A percentile compares a stretch with the other conserved stretches of the same genome.
phyloP scores from a whole-genome alignment of 176 grass and related monocot genomes.

The Typha latifolia region DNA sequence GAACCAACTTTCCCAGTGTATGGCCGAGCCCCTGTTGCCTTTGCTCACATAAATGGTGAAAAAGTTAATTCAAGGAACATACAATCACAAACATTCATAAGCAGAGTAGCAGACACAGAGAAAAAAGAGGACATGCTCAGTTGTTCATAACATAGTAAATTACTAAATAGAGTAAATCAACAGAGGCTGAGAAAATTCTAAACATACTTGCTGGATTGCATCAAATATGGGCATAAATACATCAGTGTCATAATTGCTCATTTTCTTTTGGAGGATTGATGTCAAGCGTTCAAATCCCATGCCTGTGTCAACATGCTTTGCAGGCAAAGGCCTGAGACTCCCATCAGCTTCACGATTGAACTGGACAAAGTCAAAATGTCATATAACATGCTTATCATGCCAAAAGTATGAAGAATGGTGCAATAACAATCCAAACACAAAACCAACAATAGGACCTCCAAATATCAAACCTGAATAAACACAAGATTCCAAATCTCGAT shows the following conservation, averaged over 20 bases:
- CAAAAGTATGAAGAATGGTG: conserved; percentile 2
- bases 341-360: conserved; percentile 83
- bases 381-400: neutral
- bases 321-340: conserved; percentile 62
- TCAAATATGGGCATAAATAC: conserved; percentile 86
- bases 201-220: conserved; percentile 69
- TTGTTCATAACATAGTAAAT: neutral
- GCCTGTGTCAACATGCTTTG: conserved; percentile 97
- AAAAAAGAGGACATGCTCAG: neutral
- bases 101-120: neutral
- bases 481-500: conserved; percentile 99
- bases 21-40: conserved; percentile 48
- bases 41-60: conserved; percentile 4
- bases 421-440: neutral
- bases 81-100: neutral
- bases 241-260: conserved; percentile 98
- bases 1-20: conserved; percentile 66
- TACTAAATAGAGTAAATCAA: conserved; percentile 11
- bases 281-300: conserved; percentile 81
- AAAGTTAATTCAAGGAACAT: neutral
- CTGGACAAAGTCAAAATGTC: conserved; percentile 31
- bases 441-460: neutral
- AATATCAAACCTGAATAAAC: conserved; percentile 76
- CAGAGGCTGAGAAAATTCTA: neutral
- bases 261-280: conserved; percentile 93